Percentiles rank a stretch among this genome's conserved stretches.
These are phyloP conservation scores for Eucalyptus paniculata DNA, from an alignment of 345 rosid genomes.

Conservation along the genomic window DNA sequence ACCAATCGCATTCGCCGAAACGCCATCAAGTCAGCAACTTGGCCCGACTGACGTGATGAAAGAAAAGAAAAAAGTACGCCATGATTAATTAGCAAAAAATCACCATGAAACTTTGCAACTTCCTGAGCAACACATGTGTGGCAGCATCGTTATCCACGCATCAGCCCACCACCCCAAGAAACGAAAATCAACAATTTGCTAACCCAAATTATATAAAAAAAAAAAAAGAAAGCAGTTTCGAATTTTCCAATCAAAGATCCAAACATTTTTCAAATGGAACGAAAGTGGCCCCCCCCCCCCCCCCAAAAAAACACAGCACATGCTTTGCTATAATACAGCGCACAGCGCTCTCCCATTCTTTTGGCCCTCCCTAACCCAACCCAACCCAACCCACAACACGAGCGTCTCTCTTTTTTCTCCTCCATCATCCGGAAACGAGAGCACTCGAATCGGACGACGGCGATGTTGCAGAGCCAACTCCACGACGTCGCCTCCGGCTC, in stretches of 20 bases:
- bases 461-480: slow-evolving; percentile 40
- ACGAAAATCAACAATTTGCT: not conserved
- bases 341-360: not conserved
- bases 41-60: not conserved
- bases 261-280: not conserved
- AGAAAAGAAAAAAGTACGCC: not conserved
- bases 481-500: slow-evolving; percentile 78
- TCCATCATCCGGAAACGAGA: not conserved
- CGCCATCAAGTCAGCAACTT: not conserved
- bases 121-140: not conserved
- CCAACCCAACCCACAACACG: not conserved
- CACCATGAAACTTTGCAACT: not conserved
- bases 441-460: not conserved
- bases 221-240: not conserved
- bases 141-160: not conserved
- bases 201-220: not conserved
- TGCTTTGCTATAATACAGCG: not conserved
- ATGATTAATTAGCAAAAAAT: not conserved
- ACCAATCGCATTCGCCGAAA: not conserved
- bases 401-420: not conserved
- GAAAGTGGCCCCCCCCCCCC: not conserved
- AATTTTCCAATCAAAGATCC: not conserved
- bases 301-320: not conserved
- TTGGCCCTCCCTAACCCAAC: not conserved
- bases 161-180: not conserved